phyloP scores from a whole-genome alignment of 306 rosid genomes.

The Pyrus bretschneideri region DNA sequence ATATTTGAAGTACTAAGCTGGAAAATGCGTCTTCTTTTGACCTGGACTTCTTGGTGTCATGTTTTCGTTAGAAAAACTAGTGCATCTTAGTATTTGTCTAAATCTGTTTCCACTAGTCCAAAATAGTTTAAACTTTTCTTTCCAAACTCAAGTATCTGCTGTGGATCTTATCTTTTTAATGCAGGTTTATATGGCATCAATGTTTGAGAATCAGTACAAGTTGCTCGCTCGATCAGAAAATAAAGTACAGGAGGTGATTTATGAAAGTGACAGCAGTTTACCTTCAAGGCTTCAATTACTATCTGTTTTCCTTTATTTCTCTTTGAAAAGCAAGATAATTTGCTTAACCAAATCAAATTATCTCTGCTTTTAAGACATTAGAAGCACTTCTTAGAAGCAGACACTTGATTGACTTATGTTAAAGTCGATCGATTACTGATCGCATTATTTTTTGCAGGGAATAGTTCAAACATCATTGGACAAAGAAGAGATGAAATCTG shows the following conservation, averaged over 20 bases:
- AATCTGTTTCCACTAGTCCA: too few relatives aligned
- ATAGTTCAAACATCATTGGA: constrained; percentile 46
- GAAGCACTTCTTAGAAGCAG: neutral
- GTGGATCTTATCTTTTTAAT: constrained; percentile 1
- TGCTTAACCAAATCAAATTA: neutral
- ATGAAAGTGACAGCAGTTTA: neutral
- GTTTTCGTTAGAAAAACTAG: neutral
- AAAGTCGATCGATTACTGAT: neutral
- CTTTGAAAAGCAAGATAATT: neutral
- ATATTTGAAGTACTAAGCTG: neutral
- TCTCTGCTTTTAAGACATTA: neutral
- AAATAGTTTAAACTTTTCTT: neutral
- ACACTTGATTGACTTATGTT: neutral
- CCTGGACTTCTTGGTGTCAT: neutral
- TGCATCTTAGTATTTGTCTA: too few relatives aligned
- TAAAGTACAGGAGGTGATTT: constrained; percentile 84
- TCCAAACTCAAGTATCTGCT: constrained; percentile 15
- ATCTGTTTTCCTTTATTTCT: neutral
- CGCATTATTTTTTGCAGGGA: constrained; percentile 37
- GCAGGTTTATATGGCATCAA: constrained; percentile 95
- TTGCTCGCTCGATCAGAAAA: constrained; percentile 86
- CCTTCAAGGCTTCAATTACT: neutral
- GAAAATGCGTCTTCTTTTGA: neutral
- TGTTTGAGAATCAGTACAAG: constrained; percentile 87
- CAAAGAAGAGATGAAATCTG: constrained; percentile 70